These are phyloP conservation scores for Brettanomyces sp. DNA, from an alignment of 805 yeast species.

Conservation along the genomic window DNA sequence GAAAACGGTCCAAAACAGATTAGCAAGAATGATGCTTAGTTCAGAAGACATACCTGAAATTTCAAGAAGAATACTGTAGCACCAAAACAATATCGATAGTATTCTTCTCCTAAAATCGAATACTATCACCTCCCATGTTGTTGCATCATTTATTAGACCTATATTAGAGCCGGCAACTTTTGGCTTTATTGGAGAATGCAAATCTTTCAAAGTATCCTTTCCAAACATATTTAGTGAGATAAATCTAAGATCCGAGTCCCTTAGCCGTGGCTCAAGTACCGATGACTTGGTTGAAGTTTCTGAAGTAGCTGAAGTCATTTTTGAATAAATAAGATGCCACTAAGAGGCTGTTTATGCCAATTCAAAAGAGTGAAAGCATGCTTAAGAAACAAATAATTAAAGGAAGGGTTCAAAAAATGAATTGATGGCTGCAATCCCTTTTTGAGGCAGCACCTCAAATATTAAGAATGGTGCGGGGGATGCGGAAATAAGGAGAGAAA, in stretches of 20 bases:
- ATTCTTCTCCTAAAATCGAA: slow-evolving; percentile 11
- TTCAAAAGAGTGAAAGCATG: background rate
- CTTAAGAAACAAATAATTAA: background rate
- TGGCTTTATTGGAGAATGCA: slow-evolving; percentile 1
- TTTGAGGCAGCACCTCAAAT: no score
- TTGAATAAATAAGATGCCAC: background rate
- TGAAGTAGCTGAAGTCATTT: slow-evolving; percentile 4
- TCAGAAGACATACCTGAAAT: background rate
- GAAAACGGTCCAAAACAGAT: slow-evolving; percentile 14
- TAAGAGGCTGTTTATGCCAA: background rate
- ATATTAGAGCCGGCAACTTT: slow-evolving; percentile 16
- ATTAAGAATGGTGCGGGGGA: no score
- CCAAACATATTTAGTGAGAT: slow-evolving; percentile 16
- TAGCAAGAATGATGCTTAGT: background rate
- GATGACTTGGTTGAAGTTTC: slow-evolving; percentile 17
- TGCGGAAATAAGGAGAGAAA: no score
- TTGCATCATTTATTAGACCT: slow-evolving; percentile 6
- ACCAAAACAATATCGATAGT: slow-evolving; percentile 6
- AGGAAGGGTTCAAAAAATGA: background rate
- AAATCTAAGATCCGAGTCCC: slow-evolving; percentile 14
- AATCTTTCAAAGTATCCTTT: slow-evolving; percentile 3
- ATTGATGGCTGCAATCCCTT: no score
- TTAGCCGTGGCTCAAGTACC: slow-evolving; percentile 19
- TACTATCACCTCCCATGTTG: slow-evolving; percentile 6
- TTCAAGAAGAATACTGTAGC: slow-evolving; percentile 3